These are phyloP conservation scores for Klebsormidium nitens DNA, from an alignment of 139 green algal species.

Conservation along the genomic window DNA sequence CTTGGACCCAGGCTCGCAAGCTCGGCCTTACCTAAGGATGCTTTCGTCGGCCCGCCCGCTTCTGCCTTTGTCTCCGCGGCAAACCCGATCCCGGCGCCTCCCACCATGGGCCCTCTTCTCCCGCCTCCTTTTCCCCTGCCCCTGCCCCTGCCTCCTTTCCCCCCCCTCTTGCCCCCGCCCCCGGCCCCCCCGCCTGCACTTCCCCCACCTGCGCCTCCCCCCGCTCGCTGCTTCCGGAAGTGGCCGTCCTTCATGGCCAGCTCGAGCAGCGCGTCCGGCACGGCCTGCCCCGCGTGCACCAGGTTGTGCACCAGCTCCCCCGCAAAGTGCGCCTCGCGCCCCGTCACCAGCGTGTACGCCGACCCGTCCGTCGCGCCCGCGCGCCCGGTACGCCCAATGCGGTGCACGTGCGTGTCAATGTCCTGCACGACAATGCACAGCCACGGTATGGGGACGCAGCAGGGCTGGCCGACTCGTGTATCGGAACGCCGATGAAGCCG, in stretches of 20 bases:
- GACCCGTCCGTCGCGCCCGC: conserved; percentile 87
- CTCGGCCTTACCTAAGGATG: background rate
- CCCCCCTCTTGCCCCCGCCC: conserved; percentile 3
- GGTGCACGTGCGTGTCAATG: conserved; percentile 85
- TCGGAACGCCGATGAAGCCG: too few relatives aligned
- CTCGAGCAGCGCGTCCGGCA: conserved; percentile 47
- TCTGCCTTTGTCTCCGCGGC: background rate
- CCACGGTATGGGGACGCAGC: too few relatives aligned
- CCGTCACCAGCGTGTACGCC: conserved; percentile 74
- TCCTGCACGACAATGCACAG: too few relatives aligned
- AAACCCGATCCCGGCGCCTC: background rate
- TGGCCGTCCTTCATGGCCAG: conserved; percentile 35
- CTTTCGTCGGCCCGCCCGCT: conserved; percentile 2
- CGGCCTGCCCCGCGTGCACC: conserved; percentile 62
- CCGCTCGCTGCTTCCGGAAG: background rate
- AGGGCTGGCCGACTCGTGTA: too few relatives aligned
- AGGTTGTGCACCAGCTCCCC: conserved; percentile 66
- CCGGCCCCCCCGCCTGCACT: background rate
- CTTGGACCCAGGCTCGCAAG: conserved; percentile 14
- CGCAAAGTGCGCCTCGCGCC: conserved; percentile 54
- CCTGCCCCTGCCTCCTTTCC: background rate
- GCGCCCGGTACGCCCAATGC: conserved; percentile 86
- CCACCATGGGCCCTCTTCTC: background rate
- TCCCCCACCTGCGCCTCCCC: background rate
- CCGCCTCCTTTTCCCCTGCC: background rate